Evolutionary conservation across 1,284 basidiomycete genomes (phyloP).

Genomic region (Erythrobasidium hasegawianum): DNA sequence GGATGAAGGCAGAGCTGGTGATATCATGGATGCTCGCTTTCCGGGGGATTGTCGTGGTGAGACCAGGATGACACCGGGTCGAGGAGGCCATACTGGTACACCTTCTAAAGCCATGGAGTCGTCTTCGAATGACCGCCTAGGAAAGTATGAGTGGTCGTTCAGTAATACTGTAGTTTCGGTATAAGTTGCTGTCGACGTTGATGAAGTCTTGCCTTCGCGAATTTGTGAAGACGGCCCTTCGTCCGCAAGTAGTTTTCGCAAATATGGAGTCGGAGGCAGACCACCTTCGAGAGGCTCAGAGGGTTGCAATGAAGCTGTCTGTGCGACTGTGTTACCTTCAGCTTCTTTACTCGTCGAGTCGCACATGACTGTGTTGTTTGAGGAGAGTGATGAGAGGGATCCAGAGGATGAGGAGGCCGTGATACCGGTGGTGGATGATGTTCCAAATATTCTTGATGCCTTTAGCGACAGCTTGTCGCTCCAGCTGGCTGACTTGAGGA

Average conservation of each 20-base stretch:
- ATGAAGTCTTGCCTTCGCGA: not conserved
- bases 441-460: constrained; percentile 4
- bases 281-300: not conserved
- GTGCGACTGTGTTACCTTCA: no score
- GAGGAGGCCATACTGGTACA: constrained; percentile 30
- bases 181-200: no score
- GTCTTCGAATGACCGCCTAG: constrained; percentile 19
- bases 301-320: no score
- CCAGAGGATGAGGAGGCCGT: not conserved
- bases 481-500: constrained; percentile 26
- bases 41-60: constrained; percentile 27
- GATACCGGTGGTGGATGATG: not conserved
- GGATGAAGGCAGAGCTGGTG: not conserved
- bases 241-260: not conserved
- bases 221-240: not conserved
- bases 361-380: constrained; percentile 2
- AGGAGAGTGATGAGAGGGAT: not conserved
- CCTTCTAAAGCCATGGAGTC: constrained; percentile 15
- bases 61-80: constrained; percentile 25
- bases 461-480: constrained; percentile 16
- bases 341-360: no score
- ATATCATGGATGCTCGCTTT: not conserved
- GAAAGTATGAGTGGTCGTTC: constrained; percentile 17
- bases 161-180: not conserved
- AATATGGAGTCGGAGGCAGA: not conserved